Percentiles rank a stretch among this genome's conserved stretches.
These are phyloP conservation scores for Scleroderma bovista DNA, from an alignment of 768 basidiomycete genomes.

Conservation along the genomic window DNA sequence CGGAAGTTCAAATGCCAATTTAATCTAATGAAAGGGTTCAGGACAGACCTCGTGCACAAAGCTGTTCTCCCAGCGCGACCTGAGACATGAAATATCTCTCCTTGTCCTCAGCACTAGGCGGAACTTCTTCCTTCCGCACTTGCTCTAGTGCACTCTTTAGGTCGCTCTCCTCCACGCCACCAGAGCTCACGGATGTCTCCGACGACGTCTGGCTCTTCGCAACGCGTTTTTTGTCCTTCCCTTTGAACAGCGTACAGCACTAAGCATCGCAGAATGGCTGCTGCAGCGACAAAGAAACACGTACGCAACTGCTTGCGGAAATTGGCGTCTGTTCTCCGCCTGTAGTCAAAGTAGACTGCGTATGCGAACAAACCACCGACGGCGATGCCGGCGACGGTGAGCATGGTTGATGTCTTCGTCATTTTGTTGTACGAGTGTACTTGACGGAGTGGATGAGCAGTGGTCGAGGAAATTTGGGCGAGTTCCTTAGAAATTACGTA, in stretches of 20 bases:
- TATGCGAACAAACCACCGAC: slow-evolving; percentile 65
- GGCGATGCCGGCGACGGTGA: slow-evolving; percentile 41
- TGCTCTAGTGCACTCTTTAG: slow-evolving; percentile 59
- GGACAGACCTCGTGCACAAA: slow-evolving; percentile 61
- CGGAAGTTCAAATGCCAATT: neutral
- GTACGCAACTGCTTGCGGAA: slow-evolving; percentile 88
- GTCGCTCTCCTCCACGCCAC: slow-evolving; percentile 42
- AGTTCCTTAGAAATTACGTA: neutral
- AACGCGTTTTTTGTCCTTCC: slow-evolving; percentile 89
- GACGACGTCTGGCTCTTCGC: slow-evolving; percentile 56
- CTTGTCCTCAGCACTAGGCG: slow-evolving; percentile 64
- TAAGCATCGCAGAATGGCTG: neutral
- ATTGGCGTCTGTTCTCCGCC: slow-evolving; percentile 75
- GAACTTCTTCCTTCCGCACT: slow-evolving; percentile 65
- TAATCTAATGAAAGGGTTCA: neutral
- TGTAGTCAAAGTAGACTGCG: slow-evolving; percentile 92
- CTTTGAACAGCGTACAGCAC: slow-evolving; percentile 35
- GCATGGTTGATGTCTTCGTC: slow-evolving; percentile 32
- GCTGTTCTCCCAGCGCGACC: slow-evolving; percentile 81
- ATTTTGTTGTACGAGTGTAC: slow-evolving; percentile 8
- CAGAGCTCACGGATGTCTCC: slow-evolving; percentile 20
- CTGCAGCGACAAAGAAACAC: slow-evolving; percentile 26
- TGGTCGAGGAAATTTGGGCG: neutral
- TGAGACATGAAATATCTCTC: slow-evolving; percentile 92
- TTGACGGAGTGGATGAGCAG: too few relatives aligned